Evolutionary conservation across 2,329 filamentous ascomycete genomes (phyloP), one percentile per base, ranked within the genome.

Genomic region (Pseudogymnoascus sp.): DNA sequence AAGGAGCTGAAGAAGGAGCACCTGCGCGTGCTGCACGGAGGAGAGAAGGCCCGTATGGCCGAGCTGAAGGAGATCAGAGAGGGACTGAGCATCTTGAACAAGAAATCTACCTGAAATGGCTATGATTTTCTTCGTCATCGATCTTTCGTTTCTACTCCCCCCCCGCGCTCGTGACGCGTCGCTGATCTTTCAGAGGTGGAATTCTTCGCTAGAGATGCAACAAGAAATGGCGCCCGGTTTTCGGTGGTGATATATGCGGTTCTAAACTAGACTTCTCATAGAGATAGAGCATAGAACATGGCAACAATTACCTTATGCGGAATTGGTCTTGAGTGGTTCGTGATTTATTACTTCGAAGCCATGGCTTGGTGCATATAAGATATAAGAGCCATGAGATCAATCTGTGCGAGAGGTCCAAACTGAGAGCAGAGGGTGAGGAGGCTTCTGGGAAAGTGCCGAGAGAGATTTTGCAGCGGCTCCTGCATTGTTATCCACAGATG

Each of bases 1-100:
- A 72, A 78, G 59, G 70, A 74, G 14, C 69, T 84, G 59, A 80
- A 79, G 66, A 72, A 72, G 38, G 80, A 82, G 63, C 78, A 82
- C 63, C 16, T 56, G 50, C 50, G 50, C n/a, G 28, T 56, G 50
- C 28, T 56, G 28, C 50, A 34, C 21, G 50, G 50, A 18, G 50
- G 50, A 31, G 46, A 56, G 28, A 21, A 56, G 50, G 50, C 28
- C 28, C 50, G 28, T 2, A 56, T 56, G 50, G 50, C 28, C 5
- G 50, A 56, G 5, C 50, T 56, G n/a, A 56, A 56, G 50, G 50
- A 56, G 28, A 56, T 56, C 5, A 56, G 50, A 25, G 50, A 56
- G 50, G 28, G 50, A 21, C 50, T 56, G 16, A 56, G 50, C 28
- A 56, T 56, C n/a, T 21, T 56, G 50, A 56, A 56, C 50, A 56